A percentile compares a stretch with the other conserved stretches of the same genome.
Conservation (phyloP, 495 filamentous ascomycete genomes). For the Opeltia flavorubescens region DNA sequence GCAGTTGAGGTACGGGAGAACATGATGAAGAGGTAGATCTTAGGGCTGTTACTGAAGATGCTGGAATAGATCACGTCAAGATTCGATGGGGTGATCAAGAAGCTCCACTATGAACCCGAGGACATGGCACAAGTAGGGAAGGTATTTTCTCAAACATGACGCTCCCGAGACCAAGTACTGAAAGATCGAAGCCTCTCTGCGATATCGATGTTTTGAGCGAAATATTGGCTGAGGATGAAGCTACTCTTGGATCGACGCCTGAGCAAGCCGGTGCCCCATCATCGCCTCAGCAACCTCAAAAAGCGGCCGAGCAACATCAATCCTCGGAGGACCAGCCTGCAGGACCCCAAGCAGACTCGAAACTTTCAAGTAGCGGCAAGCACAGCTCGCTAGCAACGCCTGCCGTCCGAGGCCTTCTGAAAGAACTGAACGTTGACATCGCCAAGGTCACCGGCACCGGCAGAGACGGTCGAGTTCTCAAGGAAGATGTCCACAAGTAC, state of each 20-base stretch:
- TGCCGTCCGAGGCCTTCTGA: conserved; percentile 77
- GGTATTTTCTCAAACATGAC: conserved; percentile 24
- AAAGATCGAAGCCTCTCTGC: conserved; percentile 31
- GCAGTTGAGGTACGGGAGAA: conserved; percentile 58
- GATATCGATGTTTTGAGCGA: conserved; percentile 46
- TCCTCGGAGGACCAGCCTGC: conserved; percentile 5
- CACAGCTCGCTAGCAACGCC: conserved; percentile 72
- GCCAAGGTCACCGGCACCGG: conserved; percentile 68
- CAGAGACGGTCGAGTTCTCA: conserved; percentile 79
- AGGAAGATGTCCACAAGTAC: conserved; percentile 83
- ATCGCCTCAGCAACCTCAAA: conserved; percentile 14
- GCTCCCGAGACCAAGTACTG: conserved; percentile 25
- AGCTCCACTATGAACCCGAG: conserved; percentile 85
- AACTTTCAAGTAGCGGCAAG: conserved; percentile 22
- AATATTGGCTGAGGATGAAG: conserved; percentile 41
- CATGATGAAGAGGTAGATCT: not conserved
- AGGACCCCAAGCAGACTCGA: conserved; percentile 1
- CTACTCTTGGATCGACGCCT: conserved; percentile 21
- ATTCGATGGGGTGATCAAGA: conserved; percentile 92
- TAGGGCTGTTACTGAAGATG: not conserved
- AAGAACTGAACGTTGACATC: conserved; percentile 63
- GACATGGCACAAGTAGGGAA: conserved; percentile 92
- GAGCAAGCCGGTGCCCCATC: conserved; percentile 16
- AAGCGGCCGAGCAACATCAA: conserved; percentile 10
- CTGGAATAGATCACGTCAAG: conserved; percentile 66